Evolutionary conservation across 2,329 filamentous ascomycete genomes (phyloP), one percentile per base, ranked within the genome.

Genomic region (Bertia moriformis): DNA sequence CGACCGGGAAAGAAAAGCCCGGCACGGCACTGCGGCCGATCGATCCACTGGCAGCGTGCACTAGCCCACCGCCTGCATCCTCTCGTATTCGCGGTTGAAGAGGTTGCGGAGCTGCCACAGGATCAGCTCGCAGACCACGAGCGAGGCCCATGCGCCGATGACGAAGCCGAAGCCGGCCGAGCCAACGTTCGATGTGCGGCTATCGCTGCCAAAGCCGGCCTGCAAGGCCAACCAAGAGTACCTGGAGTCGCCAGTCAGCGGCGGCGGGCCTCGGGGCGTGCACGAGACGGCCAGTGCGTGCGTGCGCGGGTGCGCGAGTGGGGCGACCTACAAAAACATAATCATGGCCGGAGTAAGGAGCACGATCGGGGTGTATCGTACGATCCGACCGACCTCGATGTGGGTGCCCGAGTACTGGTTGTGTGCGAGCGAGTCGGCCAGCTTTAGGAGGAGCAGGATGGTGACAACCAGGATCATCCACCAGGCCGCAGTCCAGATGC

Each of bases 401-500:
- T 79, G 83, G 2, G 87, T 66, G 41, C 83, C 74, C 22, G 77
- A 77, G 58, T 68, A 83, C 52, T 81, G 76, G 14, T 82, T 79
- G 14, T 87, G 59, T 44, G 7, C n/a, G 7, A 86, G 66, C 45
- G 77, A 73, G 10, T 69, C 61, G 57, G 86, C 71, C 53, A 88
- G 75, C 44, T 80, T 73, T n/a, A n/a, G n/a, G n/a, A n/a, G n/a
- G n/a, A n/a, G n/a, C 18, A 75, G 41, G 37, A 73, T 67, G 45
- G 73, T 73, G 57, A 93, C 91, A 66, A 94, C 77, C 27, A 95
- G 71, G 14, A 78, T 75, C 47, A 96, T 79, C 41, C 96, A 65
- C 73, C 89, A 96, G 58, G 85, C 82, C 65, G 95, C 94, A 30
- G 89, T 76, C 63, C 86, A 93, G 54, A 91, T 69, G 61, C 87